Percentiles rank a stretch among this genome's conserved stretches.
These are phyloP conservation scores for Emydomyces testavorans DNA, from an alignment of 2,329 filamentous ascomycete genomes.

Conservation along the genomic window DNA sequence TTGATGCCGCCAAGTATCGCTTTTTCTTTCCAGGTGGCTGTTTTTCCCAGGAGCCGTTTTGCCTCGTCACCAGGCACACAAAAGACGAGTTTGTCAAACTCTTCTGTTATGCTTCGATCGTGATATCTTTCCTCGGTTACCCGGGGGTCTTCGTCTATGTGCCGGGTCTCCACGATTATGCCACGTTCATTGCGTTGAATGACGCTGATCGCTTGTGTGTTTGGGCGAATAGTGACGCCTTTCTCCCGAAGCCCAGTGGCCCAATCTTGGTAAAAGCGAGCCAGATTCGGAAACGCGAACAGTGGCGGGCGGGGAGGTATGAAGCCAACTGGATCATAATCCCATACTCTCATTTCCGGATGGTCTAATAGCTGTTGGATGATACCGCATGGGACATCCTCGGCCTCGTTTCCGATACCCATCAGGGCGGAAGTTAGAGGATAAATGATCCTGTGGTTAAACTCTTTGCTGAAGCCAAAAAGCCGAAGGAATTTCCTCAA, in stretches of 20 bases:
- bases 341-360: conserved; percentile 49
- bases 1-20: conserved; percentile 59
- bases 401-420: conserved; percentile 62
- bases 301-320: conserved; percentile 45
- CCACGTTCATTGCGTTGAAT: conserved; percentile 41
- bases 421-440: conserved; percentile 63
- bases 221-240: conserved; percentile 46
- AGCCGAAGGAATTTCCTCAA: conserved; percentile 55
- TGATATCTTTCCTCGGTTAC: conserved; percentile 25
- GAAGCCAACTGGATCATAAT: conserved; percentile 45
- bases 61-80: conserved; percentile 46
- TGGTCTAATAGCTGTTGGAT: conserved; percentile 50
- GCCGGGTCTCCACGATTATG: conserved; percentile 35
- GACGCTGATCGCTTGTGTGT: conserved; percentile 43
- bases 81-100: conserved; percentile 50
- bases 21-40: conserved; percentile 49
- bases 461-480: conserved; percentile 58
- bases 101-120: conserved; percentile 36
- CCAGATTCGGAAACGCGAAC: conserved; percentile 52
- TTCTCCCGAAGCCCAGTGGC: conserved; percentile 39
- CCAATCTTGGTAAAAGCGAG: conserved; percentile 48
- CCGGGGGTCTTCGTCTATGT: conserved; percentile 14
- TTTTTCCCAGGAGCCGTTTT: conserved; percentile 42
- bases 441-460: conserved; percentile 58
- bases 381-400: conserved; percentile 58